Conservation (phyloP, 495 filamentous ascomycete species). For the Amphirosellinia nigrospora region DNA sequence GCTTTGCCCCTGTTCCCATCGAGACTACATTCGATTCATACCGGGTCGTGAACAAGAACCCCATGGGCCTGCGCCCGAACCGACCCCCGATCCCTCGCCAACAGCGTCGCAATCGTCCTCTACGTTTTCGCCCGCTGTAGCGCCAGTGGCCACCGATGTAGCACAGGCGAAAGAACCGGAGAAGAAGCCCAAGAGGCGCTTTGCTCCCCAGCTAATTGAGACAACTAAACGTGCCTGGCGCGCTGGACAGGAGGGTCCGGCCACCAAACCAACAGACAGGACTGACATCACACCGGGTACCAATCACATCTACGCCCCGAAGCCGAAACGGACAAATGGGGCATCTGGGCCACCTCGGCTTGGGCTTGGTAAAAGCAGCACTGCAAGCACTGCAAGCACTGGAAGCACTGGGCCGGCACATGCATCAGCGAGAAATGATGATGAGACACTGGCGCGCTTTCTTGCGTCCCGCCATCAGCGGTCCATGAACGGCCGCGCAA, state of each 20-base stretch:
- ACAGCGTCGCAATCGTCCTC: conserved; percentile 44
- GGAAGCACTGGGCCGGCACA: conserved; percentile 33
- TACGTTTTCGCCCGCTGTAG: neutral
- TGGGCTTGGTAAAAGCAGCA: conserved; percentile 24
- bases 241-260: conserved; percentile 57
- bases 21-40: conserved; percentile 65
- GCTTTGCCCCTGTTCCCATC: conserved; percentile 65
- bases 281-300: conserved; percentile 65
- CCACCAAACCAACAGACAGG: conserved; percentile 58
- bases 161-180: conserved; percentile 24
- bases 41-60: conserved; percentile 42
- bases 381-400: conserved; percentile 36
- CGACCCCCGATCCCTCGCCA: conserved; percentile 57
- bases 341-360: conserved; percentile 26
- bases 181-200: conserved; percentile 50
- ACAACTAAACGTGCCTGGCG: conserved; percentile 65
- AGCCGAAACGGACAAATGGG: conserved; percentile 45
- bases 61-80: conserved; percentile 48
- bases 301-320: conserved; percentile 61
- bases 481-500: conserved; percentile 47
- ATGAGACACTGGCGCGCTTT: conserved; percentile 25
- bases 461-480: conserved; percentile 40
- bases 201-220: conserved; percentile 71
- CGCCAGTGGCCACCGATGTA: conserved; percentile 32
- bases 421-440: conserved; percentile 29